Evolutionary conservation across 768 basidiomycete species (phyloP).

Genomic region (Megacollybia marginata): DNA sequence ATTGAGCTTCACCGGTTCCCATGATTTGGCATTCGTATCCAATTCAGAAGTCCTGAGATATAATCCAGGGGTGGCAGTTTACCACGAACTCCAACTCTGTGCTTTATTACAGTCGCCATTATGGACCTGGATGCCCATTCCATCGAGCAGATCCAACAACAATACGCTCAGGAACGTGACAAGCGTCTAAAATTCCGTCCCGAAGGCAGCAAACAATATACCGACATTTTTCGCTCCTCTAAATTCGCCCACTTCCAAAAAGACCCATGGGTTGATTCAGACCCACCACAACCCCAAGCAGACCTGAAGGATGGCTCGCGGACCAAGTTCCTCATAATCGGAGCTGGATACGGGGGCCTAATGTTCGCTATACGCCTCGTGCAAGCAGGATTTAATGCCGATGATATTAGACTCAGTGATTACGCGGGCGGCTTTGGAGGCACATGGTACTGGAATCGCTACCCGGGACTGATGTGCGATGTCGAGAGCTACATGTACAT

Average conservation of each 20-base stretch:
- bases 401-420: constrained; percentile 9
- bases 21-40: no score
- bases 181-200: constrained; percentile 5
- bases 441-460: constrained; percentile 14
- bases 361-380: constrained; percentile 2
- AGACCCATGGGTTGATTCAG: not conserved
- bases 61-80: no score
- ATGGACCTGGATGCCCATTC: not conserved
- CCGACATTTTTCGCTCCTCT: not conserved
- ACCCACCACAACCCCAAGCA: not conserved
- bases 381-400: constrained; percentile 6
- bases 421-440: constrained; percentile 11
- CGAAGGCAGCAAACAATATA: constrained; percentile 5
- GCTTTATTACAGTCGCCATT: no score
- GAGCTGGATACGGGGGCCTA: not conserved
- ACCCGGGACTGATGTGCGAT: constrained; percentile 15
- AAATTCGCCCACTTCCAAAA: not conserved
- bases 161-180: constrained; percentile 8
- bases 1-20: no score
- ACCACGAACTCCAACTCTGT: no score
- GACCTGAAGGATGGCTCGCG: not conserved
- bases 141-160: not conserved
- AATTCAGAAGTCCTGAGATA: no score
- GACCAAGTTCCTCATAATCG: not conserved
- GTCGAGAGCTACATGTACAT: constrained; percentile 11